These are phyloP conservation scores for Pythium guiyangense DNA, from an alignment of 352 stramenopile genomes.

Conservation along the genomic window DNA sequence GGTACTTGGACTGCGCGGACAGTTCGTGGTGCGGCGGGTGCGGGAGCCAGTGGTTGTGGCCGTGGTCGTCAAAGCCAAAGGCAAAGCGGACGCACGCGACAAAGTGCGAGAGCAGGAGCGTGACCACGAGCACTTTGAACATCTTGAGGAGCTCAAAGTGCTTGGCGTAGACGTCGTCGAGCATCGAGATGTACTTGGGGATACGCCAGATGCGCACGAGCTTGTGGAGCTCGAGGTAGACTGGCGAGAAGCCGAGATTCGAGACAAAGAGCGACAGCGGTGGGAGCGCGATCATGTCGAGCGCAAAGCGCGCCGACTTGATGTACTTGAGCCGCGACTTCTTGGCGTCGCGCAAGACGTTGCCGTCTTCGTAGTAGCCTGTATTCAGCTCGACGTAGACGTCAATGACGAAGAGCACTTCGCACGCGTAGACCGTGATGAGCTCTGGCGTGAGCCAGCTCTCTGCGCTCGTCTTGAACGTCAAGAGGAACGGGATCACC, in stretches of 20 bases:
- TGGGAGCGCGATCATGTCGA: conserved; percentile 46
- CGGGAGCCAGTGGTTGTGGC: conserved; percentile 46
- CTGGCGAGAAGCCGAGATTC: conserved; percentile 9
- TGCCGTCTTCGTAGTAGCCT: conserved; percentile 67
- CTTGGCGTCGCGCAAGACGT: conserved; percentile 49
- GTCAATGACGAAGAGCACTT: conserved; percentile 54
- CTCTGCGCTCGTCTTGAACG: conserved; percentile 20
- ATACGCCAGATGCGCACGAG: conserved; percentile 43
- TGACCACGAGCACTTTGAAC: conserved; percentile 44
- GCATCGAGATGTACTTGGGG: conserved; percentile 40
- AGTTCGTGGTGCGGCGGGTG: conserved; percentile 11
- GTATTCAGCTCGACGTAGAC: conserved; percentile 72
- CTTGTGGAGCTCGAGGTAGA: conserved; percentile 52
- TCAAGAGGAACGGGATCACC: conserved; percentile 46
- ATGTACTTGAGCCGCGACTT: conserved; percentile 64
- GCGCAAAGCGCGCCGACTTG: conserved; percentile 35
- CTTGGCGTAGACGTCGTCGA: conserved; percentile 61
- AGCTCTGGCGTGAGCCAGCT: conserved; percentile 24
- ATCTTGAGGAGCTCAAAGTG: conserved; percentile 60
- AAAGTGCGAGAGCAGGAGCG: conserved; percentile 43
- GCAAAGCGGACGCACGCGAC: conserved; percentile 46
- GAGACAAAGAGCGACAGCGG: conserved; percentile 38
- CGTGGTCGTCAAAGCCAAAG: conserved; percentile 38
- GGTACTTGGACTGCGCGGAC: conserved; percentile 22
- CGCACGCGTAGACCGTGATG: conserved; percentile 42